Evolutionary conservation across 805 yeast species (phyloP).

Genomic region (Kuraishia piskuri): DNA sequence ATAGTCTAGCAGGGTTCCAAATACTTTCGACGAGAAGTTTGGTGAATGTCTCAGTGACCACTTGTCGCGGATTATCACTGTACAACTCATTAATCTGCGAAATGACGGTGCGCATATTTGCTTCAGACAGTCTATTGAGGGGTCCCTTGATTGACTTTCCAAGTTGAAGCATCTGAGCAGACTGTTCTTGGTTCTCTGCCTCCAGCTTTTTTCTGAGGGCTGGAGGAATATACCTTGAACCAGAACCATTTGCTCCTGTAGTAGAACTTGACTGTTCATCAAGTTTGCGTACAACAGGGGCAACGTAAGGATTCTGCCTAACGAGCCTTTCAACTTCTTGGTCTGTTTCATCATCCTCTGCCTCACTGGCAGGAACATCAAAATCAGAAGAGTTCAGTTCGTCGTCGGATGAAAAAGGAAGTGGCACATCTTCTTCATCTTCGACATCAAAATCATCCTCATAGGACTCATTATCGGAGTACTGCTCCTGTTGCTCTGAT

Average conservation of each 20-base stretch:
- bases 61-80: constrained; percentile 61
- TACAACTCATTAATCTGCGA: constrained; percentile 60
- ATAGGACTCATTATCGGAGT: not conserved
- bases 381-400: constrained; percentile 20
- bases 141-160: constrained; percentile 70
- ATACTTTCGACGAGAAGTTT: constrained; percentile 57
- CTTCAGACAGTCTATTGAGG: constrained; percentile 82
- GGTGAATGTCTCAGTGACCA: constrained; percentile 67
- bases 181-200: constrained; percentile 23
- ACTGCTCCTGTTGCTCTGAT: constrained; percentile 8
- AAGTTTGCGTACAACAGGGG: constrained; percentile 34
- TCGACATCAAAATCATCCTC: constrained; percentile 1
- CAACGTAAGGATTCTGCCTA: constrained; percentile 69
- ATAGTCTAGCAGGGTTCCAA: constrained; percentile 49
- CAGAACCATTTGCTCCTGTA: constrained; percentile 9
- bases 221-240: constrained; percentile 72
- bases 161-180: constrained; percentile 40
- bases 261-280: not conserved
- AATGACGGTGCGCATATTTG: constrained; percentile 65
- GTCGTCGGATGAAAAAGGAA: constrained; percentile 11
- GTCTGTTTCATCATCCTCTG: constrained; percentile 21
- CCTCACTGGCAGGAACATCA: constrained; percentile 18
- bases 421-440: constrained; percentile 10
- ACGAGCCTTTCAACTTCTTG: constrained; percentile 22
- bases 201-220: constrained; percentile 56